A percentile compares a stretch with the other conserved stretches of the same genome.
Evolutionary conservation across 2,329 filamentous ascomycete species (phyloP).

Genomic region (Pyrenophora seminiperda): DNA sequence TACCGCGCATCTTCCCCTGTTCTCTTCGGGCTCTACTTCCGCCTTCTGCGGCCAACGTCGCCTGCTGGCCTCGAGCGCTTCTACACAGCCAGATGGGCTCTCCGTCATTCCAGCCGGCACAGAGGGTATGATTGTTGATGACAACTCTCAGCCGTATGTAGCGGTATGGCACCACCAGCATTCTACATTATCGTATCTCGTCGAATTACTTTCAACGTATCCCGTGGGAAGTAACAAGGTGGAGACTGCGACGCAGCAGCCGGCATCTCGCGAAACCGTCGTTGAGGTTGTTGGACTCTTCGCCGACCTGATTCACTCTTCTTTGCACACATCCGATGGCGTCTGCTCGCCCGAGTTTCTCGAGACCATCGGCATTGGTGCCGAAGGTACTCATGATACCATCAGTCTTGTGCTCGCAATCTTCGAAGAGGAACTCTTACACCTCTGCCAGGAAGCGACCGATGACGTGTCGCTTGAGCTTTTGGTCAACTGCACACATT

Average conservation of each 20-base stretch:
- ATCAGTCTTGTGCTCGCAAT: constrained; percentile 82
- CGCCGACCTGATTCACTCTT: constrained; percentile 66
- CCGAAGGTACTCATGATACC: constrained; percentile 69
- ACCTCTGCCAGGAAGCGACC: constrained; percentile 58
- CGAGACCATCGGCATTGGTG: constrained; percentile 40
- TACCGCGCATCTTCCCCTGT: constrained; percentile 66
- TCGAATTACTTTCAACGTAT: constrained; percentile 73
- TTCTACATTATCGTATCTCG: constrained; percentile 79
- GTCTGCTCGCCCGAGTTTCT: constrained; percentile 38
- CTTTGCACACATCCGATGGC: constrained; percentile 36
- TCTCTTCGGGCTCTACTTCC: constrained; percentile 47
- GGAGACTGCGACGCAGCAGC: constrained; percentile 53
- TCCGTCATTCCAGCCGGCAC: constrained; percentile 71
- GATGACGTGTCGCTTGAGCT: constrained; percentile 69
- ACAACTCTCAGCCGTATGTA: constrained; percentile 71
- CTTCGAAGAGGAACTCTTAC: constrained; percentile 70
- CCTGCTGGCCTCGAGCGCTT: constrained; percentile 24
- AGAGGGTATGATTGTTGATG: constrained; percentile 73
- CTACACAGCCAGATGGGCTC: constrained; percentile 38
- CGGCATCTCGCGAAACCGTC: constrained; percentile 64
- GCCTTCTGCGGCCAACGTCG: constrained; percentile 31
- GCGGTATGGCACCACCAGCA: constrained; percentile 76
- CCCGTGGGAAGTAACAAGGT: constrained; percentile 60
- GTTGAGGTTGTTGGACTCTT: constrained; percentile 77
- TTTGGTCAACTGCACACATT: constrained; percentile 76